Percentiles rank a stretch among this genome's conserved stretches.
Evolutionary conservation across 768 basidiomycete species (phyloP).

Genomic region (Calocybe indica): DNA sequence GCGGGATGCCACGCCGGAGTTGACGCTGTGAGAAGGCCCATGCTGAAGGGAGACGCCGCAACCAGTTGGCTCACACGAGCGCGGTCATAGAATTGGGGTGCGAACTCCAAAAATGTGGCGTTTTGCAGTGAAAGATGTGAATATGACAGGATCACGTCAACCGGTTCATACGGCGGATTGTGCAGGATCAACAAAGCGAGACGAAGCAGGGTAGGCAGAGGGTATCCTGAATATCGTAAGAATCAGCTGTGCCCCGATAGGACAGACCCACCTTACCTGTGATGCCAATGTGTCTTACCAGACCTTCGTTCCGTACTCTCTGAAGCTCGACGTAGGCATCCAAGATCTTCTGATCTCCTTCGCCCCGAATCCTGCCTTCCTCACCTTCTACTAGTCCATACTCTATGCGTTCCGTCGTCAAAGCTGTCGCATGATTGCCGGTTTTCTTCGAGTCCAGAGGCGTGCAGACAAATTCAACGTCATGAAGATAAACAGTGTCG

Average conservation of each 20-base stretch:
- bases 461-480: slow-evolving; percentile 72
- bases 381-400: slow-evolving; percentile 64
- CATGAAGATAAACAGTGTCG: slow-evolving; percentile 79
- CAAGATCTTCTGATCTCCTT: slow-evolving; percentile 69
- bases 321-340: slow-evolving; percentile 61
- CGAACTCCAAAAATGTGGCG: slow-evolving; percentile 49
- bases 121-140: slow-evolving; percentile 79
- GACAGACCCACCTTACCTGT: slow-evolving; percentile 43
- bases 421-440: slow-evolving; percentile 53
- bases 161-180: slow-evolving; percentile 57
- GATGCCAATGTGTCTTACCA: slow-evolving; percentile 72
- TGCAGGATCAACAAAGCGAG: slow-evolving; percentile 68
- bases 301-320: slow-evolving; percentile 65
- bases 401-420: slow-evolving; percentile 42
- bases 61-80: slow-evolving; percentile 66
- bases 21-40: slow-evolving; percentile 63
- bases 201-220: slow-evolving; percentile 80
- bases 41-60: slow-evolving; percentile 78
- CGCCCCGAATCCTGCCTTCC: slow-evolving; percentile 51
- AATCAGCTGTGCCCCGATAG: background rate
- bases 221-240: slow-evolving; percentile 49
- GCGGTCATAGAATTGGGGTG: slow-evolving; percentile 48
- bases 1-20: slow-evolving; percentile 79
- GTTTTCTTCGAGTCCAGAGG: slow-evolving; percentile 38
- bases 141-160: slow-evolving; percentile 79